Evolutionary conservation across 768 basidiomycete species (phyloP).

Genomic region (Wakefieldia striispora): DNA sequence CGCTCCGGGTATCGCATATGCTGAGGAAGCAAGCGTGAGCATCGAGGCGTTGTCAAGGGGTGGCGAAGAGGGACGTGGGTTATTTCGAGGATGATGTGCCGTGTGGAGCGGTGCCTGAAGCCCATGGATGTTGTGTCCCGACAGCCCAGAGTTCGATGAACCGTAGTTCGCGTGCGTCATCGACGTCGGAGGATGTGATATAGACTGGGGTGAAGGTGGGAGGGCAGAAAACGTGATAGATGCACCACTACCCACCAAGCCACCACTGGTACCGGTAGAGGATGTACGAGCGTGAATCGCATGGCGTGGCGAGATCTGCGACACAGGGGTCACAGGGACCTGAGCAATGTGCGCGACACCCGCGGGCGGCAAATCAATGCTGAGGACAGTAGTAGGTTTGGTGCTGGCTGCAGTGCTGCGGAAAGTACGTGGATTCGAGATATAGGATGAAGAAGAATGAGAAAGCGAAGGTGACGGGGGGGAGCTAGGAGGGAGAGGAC

Average conservation of each 20-base stretch:
- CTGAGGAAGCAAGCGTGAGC: conserved; percentile 90
- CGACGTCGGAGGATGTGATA: conserved; percentile 44
- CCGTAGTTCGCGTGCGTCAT: conserved; percentile 15
- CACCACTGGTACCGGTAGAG: conserved; percentile 50
- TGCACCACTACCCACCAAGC: conserved; percentile 44
- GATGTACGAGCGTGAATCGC: conserved; percentile 59
- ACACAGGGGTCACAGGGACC: conserved; percentile 60
- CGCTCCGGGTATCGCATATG: conserved; percentile 70
- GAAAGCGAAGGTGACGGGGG: conserved; percentile 88
- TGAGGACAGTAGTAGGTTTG: conserved; percentile 93
- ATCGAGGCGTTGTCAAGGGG: conserved; percentile 91
- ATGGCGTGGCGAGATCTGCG: conserved; percentile 49
- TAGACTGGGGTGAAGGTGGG: conserved; percentile 45
- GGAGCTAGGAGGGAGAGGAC: conserved; percentile 84
- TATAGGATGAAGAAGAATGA: conserved; percentile 77
- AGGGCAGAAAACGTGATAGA: conserved; percentile 77
- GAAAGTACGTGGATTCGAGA: conserved; percentile 80
- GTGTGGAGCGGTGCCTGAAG: conserved; percentile 88
- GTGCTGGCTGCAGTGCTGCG: conserved; percentile 84
- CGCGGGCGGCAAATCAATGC: conserved; percentile 75
- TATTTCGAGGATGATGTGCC: conserved; percentile 91
- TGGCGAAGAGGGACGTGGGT: conserved; percentile 88
- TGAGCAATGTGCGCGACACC: conserved; percentile 93
- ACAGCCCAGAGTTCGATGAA: conserved; percentile 31
- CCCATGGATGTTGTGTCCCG: conserved; percentile 28